Evolutionary conservation across 805 yeast genomes (phyloP).

Genomic region (Candida dendrica): DNA sequence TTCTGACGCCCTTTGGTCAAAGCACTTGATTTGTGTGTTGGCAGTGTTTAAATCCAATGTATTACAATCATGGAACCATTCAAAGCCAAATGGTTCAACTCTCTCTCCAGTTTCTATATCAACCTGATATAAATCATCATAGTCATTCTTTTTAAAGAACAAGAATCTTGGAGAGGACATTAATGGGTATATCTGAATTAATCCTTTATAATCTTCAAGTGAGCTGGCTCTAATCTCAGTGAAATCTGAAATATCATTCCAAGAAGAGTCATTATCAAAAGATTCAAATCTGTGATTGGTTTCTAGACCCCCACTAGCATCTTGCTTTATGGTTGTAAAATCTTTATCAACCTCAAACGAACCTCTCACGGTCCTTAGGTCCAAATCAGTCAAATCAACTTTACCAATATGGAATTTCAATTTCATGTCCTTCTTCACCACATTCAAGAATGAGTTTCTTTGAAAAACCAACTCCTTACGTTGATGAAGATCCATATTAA

Average conservation of each 20-base stretch:
- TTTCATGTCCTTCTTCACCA: slow-evolving; percentile 39
- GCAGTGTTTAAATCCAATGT: slow-evolving; percentile 31
- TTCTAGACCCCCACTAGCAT: slow-evolving; percentile 8
- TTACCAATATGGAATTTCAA: slow-evolving; percentile 66
- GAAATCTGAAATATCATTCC: slow-evolving; percentile 61
- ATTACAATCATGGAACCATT: slow-evolving; percentile 56
- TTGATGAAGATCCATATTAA: slow-evolving; percentile 64
- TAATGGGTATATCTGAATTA: slow-evolving; percentile 50
- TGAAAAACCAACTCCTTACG: slow-evolving; percentile 40
- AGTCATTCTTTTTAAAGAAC: slow-evolving; percentile 58
- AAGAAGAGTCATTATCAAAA: slow-evolving; percentile 47
- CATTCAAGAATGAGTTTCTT: slow-evolving; percentile 38
- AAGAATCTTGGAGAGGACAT: slow-evolving; percentile 62
- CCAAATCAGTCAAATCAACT: slow-evolving; percentile 46
- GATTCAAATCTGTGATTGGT: slow-evolving; percentile 21
- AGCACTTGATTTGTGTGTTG: slow-evolving; percentile 33
- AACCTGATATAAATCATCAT: slow-evolving; percentile 33
- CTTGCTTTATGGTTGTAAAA: slow-evolving; percentile 4
- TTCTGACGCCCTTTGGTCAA: slow-evolving; percentile 18
- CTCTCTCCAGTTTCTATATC: slow-evolving; percentile 27
- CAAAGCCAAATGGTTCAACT: slow-evolving; percentile 41
- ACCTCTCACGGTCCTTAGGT: slow-evolving; percentile 50
- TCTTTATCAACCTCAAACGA: slow-evolving; percentile 26
- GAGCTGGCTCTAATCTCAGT: slow-evolving; percentile 46
- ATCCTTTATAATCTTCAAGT: slow-evolving; percentile 28